A percentile compares a stretch with the other conserved stretches of the same genome.
Evolutionary conservation across 116 monocot genomes (phyloP).

Genomic region (Zostera marina): DNA sequence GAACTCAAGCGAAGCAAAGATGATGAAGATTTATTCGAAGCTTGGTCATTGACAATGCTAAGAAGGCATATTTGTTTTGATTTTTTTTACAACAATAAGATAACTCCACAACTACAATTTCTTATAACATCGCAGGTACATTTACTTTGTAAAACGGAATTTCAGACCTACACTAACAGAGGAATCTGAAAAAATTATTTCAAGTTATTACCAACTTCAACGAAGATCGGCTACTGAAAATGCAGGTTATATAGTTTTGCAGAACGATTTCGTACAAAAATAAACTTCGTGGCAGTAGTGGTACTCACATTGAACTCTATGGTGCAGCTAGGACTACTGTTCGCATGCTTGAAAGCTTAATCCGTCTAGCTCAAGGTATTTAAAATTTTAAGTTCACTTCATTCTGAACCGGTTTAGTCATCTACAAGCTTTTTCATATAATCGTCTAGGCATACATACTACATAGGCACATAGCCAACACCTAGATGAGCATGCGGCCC

Average conservation of each 20-base stretch:
- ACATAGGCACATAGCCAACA: no score
- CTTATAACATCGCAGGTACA: constrained; percentile 41
- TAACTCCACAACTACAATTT: not conserved
- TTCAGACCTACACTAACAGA: constrained; percentile 69
- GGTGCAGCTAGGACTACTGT: constrained; percentile 87
- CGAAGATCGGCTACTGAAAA: constrained; percentile 81
- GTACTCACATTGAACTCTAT: not conserved
- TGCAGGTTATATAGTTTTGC: constrained; percentile 36
- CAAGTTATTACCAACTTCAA: constrained; percentile 95
- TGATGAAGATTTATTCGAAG: constrained; percentile 30
- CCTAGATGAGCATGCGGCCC: no score
- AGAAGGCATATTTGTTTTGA: constrained; percentile 33
- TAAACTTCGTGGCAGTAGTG: not conserved
- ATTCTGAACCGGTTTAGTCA: no score
- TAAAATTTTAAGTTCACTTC: not conserved
- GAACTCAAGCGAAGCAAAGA: constrained; percentile 24
- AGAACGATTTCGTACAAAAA: not conserved
- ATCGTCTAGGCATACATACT: no score
- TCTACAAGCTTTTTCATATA: no score
- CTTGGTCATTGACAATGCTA: constrained; percentile 71
- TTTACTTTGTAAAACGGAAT: constrained; percentile 70
- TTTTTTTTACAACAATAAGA: not conserved
- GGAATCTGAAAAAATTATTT: constrained; percentile 88
- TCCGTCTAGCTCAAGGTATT: constrained; percentile 89
- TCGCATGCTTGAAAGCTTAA: constrained; percentile 96